Conservation (phyloP, 2,329 filamentous ascomycete genomes). For the Dothideomycetes sp. region DNA sequence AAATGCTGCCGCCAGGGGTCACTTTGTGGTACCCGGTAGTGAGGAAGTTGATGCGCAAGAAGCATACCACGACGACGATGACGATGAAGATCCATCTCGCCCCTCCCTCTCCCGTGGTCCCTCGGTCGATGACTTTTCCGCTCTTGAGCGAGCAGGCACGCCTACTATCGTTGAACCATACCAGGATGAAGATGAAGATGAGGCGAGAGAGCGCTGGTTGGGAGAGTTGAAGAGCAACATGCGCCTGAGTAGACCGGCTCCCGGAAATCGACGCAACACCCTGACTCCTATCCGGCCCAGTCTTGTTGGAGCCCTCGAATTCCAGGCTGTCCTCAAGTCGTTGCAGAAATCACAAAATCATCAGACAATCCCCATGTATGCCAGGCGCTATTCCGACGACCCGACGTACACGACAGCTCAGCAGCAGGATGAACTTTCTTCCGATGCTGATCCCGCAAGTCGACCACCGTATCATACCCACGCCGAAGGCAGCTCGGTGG, state of each 20-base stretch:
- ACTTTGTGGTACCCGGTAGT: conserved; percentile 51
- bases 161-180: conserved; percentile 45
- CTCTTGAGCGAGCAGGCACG: conserved; percentile 45
- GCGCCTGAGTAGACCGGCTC: conserved; percentile 65
- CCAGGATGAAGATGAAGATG: conserved; percentile 52
- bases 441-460: conserved; percentile 38
- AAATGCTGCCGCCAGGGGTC: conserved; percentile 63
- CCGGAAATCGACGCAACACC: conserved; percentile 59
- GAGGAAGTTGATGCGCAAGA: conserved; percentile 51
- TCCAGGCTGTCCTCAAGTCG: conserved; percentile 80
- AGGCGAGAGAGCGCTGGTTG: conserved; percentile 53
- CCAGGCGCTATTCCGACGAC: conserved; percentile 62
- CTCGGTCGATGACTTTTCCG: conserved; percentile 56
- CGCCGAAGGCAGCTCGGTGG: background rate
- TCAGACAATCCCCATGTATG: conserved; percentile 58
- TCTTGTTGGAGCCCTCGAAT: conserved; percentile 86
- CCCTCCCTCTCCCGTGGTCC: conserved; percentile 33
- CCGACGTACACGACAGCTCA: conserved; percentile 37
- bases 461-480: conserved; percentile 27
- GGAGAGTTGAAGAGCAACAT: conserved; percentile 89
- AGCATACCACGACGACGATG: conserved; percentile 45
- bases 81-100: conserved; percentile 34
- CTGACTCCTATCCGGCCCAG: conserved; percentile 85
- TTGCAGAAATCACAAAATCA: conserved; percentile 73
- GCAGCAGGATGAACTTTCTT: conserved; percentile 39